These are phyloP conservation scores for Coelastrella sp. DNA, from an alignment of 139 green algal genomes.

Conservation along the genomic window DNA sequence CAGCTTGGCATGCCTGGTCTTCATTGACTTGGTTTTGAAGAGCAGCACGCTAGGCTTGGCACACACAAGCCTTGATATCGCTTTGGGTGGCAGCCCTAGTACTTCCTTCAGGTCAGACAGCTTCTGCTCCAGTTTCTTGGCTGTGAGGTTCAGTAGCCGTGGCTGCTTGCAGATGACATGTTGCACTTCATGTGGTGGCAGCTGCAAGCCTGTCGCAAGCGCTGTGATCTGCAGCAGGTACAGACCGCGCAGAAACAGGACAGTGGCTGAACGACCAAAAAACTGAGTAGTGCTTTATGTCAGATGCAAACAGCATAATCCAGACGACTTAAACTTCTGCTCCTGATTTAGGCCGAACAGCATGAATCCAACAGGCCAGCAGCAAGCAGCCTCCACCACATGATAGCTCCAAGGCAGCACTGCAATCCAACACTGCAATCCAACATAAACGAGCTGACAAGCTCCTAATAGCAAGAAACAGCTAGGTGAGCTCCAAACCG, in stretches of 20 bases:
- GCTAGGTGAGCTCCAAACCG: too few relatives aligned
- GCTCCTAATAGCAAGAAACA: too few relatives aligned
- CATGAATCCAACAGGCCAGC: too few relatives aligned
- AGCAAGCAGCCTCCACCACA: too few relatives aligned
- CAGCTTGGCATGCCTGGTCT: neutral
- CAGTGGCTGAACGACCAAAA: too few relatives aligned
- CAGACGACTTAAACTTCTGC: neutral
- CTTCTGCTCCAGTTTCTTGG: neutral
- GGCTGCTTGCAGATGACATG: constrained; percentile 17
- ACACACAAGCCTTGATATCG: neutral
- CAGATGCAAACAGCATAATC: neutral
- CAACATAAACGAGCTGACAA: too few relatives aligned
- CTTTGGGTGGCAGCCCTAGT: neutral
- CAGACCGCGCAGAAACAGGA: too few relatives aligned
- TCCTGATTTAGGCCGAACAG: too few relatives aligned
- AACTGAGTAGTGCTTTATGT: too few relatives aligned
- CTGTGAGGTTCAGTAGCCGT: constrained; percentile 19
- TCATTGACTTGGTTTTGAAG: neutral
- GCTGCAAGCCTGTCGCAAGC: neutral
- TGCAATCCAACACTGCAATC: too few relatives aligned
- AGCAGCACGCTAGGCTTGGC: constrained; percentile 29
- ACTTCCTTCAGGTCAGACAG: neutral
- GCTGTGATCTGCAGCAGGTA: neutral
- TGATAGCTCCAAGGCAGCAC: too few relatives aligned
- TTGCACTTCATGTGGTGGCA: neutral